Conservation (phyloP, 192 early-diverging fungal genomes). For the Podila epigama region DNA sequence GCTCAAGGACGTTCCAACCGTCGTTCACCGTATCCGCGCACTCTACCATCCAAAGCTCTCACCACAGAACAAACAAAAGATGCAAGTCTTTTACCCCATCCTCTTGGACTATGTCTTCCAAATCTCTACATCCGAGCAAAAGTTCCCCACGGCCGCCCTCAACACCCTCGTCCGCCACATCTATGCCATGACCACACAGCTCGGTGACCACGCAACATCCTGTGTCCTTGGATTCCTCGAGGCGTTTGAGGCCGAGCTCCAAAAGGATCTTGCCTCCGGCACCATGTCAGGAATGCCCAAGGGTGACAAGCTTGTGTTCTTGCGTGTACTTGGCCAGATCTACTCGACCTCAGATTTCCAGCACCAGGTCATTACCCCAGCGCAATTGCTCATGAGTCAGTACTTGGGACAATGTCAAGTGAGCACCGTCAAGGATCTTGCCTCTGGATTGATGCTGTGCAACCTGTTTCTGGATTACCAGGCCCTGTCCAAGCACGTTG, state of each 20-base stretch:
- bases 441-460: conserved; percentile 80
- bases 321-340: conserved; percentile 75
- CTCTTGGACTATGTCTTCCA: conserved; percentile 76
- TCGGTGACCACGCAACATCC: conserved; percentile 65
- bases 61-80: conserved; percentile 80
- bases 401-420: conserved; percentile 75
- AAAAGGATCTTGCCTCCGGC: conserved; percentile 29
- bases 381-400: conserved; percentile 80
- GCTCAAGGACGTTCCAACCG: conserved; percentile 72
- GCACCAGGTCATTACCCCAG: conserved; percentile 88
- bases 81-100: conserved; percentile 68
- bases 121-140: conserved; percentile 64
- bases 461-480: conserved; percentile 72
- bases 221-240: conserved; percentile 61
- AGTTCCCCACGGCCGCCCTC: conserved; percentile 55
- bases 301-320: conserved; percentile 66
- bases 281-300: conserved; percentile 52
- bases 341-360: conserved; percentile 94
- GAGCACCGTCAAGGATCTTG: conserved; percentile 63
- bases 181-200: conserved; percentile 67
- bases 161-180: conserved; percentile 68
- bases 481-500: conserved; percentile 72
- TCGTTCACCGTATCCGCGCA: conserved; percentile 84
- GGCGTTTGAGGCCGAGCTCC: conserved; percentile 59
- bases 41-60: conserved; percentile 86